Evolutionary conservation across 768 basidiomycete species (phyloP).

Genomic region (Mycena chlorophos): DNA sequence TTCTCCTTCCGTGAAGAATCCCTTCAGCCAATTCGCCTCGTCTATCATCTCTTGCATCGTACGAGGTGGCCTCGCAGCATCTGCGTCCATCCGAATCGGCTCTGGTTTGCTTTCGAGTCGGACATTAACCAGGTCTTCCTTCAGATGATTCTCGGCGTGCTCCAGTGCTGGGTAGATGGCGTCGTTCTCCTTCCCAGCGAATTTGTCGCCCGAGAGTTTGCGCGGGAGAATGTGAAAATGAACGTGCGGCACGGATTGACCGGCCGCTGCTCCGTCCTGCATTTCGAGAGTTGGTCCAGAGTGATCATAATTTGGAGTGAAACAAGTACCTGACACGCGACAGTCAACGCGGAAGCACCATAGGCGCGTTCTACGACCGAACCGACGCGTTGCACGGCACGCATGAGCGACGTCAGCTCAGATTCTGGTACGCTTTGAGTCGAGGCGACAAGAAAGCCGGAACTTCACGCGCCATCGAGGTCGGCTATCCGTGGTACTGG

Average conservation of each 20-base stretch:
- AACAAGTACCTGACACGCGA: slow-evolving; percentile 78
- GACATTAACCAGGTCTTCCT: no score
- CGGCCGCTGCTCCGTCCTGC: slow-evolving; percentile 86
- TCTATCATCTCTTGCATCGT: slow-evolving; percentile 73
- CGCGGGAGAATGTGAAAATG: slow-evolving; percentile 94
- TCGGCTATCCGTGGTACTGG: slow-evolving; percentile 58
- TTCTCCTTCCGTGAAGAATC: slow-evolving; percentile 45
- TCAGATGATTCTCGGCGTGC: slow-evolving; percentile 52
- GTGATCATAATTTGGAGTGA: background rate
- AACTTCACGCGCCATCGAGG: slow-evolving; percentile 41
- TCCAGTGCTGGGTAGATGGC: slow-evolving; percentile 81
- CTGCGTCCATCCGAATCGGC: slow-evolving; percentile 63
- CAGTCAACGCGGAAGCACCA: slow-evolving; percentile 77
- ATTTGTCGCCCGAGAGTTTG: slow-evolving; percentile 64
- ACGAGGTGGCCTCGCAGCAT: slow-evolving; percentile 62
- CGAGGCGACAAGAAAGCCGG: background rate
- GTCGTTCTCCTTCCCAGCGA: slow-evolving; percentile 50
- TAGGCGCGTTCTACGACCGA: slow-evolving; percentile 81
- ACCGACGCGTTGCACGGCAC: slow-evolving; percentile 76
- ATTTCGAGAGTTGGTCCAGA: background rate
- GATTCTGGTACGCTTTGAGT: slow-evolving; percentile 28
- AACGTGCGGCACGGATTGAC: slow-evolving; percentile 81
- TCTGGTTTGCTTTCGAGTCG: no score
- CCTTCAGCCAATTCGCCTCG: slow-evolving; percentile 70
- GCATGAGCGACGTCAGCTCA: slow-evolving; percentile 82